Evolutionary conservation across 1,139 yeast species (phyloP), one percentile per base, ranked within the genome.

Genomic region (Kodamaea alishanica): DNA sequence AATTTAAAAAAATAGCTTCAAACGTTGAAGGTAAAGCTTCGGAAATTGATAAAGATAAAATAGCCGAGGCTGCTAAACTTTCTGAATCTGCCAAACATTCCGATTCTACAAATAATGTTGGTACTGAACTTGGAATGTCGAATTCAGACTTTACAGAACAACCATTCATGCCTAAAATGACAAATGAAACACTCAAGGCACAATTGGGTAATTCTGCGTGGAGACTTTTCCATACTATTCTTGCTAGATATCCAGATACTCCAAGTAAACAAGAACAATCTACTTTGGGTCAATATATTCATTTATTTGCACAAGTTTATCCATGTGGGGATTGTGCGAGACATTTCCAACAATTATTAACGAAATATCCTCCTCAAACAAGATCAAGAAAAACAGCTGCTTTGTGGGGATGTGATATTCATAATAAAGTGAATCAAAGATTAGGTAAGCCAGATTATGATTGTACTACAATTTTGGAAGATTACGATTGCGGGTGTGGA

Each of bases 401-500:
- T 0, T 67, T 86, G 47, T 92, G 98, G 98, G 98, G 98, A 1
- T 92, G 98, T 60, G 82, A 82, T 54, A 73, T 92, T n/a, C 99
- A 92, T 63, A 92, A 94, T 48, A 65, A 68, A 51, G 97, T 90
- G 27, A 92, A 92, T 59, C 79, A 77, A 43, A 67, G 84, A 37
- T 72, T 92, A 38, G 69, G 70, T 5, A 89, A 92, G 52, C 78
- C 75, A 0, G 69, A 70, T 12, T 92, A 88, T 59, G 97, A 92
- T 59, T 92, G 98, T 58, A 72, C 85, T 2, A 80, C 76, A 8
- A 83, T 92, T 40, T 69, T 87, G 44, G 96, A 87, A 52, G 94
- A 87, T 60, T 92, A 92, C 61, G 95, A 89, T 52, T 92, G 98
- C 68, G 98, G 98, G 0, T 92, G 98, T 63, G 96, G 94, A 2